Base-by-base conservation (phyloP, 495 filamentous ascomycete species). In the Penicillium salamii region DNA sequence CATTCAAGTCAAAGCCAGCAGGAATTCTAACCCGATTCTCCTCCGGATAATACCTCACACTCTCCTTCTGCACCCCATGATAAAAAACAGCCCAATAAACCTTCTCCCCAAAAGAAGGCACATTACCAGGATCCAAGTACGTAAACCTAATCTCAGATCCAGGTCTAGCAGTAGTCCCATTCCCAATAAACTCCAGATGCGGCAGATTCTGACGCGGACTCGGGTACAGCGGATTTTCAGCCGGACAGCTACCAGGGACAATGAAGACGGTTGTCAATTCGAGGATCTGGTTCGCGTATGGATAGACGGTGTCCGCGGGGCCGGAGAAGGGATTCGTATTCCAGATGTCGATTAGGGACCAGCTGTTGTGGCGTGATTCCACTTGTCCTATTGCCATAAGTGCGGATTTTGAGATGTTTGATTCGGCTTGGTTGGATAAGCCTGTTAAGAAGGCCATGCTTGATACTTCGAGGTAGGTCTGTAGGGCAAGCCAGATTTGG, bases 381-480 rank as follows among this genome's bases (percentile, higher is more conserved):
- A 66, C 68, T 43, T 73, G 64, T 2, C 73, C 73, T 33, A 80
- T 75, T 13, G 75, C 76, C 18, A 72, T 51, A 57, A 81, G 63
- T 14, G 76, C 73, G 14, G 66, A 68, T 41, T 69, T 70, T 36
- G 66, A 65, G 6, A 63, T 43, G 18, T 65, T 46, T 6, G 62
- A 31, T 21, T 65, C 56, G n/a, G 76, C 71, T 43, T 68, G 55
- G 52, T 73, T 69, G 6, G 71, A 63, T 3, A 81, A 72, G 0
- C 77, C 78, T 0, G 75, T 77, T 6, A 81, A 53, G 62, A 78
- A 80, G 9, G 75, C 66, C 77, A 79, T 79, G 63, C 71, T 76
- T 2, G 77, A 71, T 38, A 78, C 66, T 53, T 81, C 78, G 48
- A 80, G 54, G 3, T 76, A 57, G 7, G 76, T 77, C 49, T 72